Conservation (phyloP, 306 rosid species). For the Hylodesmum podocarpum region DNA sequence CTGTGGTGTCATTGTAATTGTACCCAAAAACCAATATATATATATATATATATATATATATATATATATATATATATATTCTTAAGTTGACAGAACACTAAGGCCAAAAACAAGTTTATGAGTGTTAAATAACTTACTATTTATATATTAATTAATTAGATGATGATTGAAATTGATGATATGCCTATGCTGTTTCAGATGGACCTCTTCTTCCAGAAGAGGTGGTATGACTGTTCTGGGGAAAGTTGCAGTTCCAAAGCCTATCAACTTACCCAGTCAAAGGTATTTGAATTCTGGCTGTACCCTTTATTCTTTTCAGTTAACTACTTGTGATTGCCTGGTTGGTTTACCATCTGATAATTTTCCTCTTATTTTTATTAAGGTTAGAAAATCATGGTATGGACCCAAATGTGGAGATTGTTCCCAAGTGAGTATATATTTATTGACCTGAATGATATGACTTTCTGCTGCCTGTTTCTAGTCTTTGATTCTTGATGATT, state of each 20-base stretch:
- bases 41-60: background rate
- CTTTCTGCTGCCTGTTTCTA: conserved; percentile 15
- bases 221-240: conserved; percentile 93
- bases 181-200: conserved; percentile 51
- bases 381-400: conserved; percentile 96
- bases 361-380: conserved; percentile 36
- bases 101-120: background rate
- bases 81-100: background rate
- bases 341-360: conserved; percentile 34
- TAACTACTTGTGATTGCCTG: conserved; percentile 3
- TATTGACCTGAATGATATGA: background rate
- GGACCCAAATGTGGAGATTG: conserved; percentile 94
- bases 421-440: conserved; percentile 79
- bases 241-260: conserved; percentile 93
- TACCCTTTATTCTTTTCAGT: conserved; percentile 1
- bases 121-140: too few species aligned
- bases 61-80: background rate
- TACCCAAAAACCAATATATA: background rate
- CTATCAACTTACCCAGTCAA: conserved; percentile 92
- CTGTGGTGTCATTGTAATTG: background rate
- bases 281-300: conserved; percentile 55
- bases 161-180: conserved; percentile 18
- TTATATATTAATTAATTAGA: background rate
- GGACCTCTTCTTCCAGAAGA: conserved; percentile 84
- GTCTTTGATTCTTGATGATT: conserved; percentile 20